Percentiles rank a stretch among this genome's conserved stretches.
Conservation (phyloP, 176 grass and related monocot species). For the Pontederia crassipes region DNA sequence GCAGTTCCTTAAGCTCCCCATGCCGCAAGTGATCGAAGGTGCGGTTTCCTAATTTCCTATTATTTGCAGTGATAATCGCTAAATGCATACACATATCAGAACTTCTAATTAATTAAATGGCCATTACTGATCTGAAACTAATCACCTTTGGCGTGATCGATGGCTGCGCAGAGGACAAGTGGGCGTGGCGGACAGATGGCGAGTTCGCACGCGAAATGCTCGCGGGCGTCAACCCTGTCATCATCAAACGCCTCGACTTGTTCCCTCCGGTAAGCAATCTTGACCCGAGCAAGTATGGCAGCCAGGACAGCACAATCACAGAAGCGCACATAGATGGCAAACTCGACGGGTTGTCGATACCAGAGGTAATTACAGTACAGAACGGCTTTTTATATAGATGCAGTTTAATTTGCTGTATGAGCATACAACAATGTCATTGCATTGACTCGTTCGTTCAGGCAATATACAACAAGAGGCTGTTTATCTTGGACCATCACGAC, state of each 20-base stretch:
- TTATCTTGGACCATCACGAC: conserved; percentile 86
- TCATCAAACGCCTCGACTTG: conserved; percentile 54
- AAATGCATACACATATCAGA: neutral
- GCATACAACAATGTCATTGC: no score
- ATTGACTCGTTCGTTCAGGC: conserved; percentile 20
- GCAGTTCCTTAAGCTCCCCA: conserved; percentile 35
- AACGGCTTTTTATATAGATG: neutral
- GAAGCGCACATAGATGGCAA: conserved; percentile 41
- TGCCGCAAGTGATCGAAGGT: conserved; percentile 42
- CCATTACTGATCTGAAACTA: no score
- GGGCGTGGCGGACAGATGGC: conserved; percentile 69
- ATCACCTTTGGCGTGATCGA: neutral
- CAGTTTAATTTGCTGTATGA: no score
- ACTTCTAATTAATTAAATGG: no score
- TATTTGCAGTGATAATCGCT: neutral
- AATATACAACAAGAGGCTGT: conserved; percentile 40
- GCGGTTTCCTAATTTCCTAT: neutral
- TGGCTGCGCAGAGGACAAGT: conserved; percentile 21
- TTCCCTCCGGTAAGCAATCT: conserved; percentile 67
- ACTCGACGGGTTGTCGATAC: conserved; percentile 40
- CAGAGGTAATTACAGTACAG: conserved; percentile 21
- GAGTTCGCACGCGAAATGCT: conserved; percentile 82
- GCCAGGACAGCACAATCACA: conserved; percentile 73
- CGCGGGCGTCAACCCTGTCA: conserved; percentile 65
- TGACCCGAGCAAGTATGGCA: conserved; percentile 54